These are phyloP conservation scores for Trichothecium roseum DNA, from an alignment of 2,329 filamentous ascomycete species.

Conservation along the genomic window DNA sequence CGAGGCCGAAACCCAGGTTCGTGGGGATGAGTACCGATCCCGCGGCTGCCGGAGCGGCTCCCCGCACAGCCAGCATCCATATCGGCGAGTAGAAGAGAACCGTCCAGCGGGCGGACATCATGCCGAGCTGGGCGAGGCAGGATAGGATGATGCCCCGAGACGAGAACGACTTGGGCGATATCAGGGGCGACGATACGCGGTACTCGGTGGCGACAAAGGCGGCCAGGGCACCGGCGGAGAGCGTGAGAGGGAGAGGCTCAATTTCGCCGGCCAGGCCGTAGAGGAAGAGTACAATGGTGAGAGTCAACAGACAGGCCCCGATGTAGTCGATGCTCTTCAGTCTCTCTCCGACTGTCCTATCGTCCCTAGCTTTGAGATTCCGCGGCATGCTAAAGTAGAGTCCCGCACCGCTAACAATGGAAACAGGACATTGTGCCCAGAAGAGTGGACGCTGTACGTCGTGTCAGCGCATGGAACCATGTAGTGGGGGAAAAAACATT, in stretches of 20 bases:
- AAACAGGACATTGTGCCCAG: constrained; percentile 57
- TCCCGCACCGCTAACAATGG: constrained; percentile 47
- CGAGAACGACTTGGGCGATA: constrained; percentile 59
- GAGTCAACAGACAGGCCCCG: constrained; percentile 54
- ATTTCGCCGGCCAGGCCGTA: constrained; percentile 58
- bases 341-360: constrained; percentile 30
- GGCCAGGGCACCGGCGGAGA: constrained; percentile 41
- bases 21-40: constrained; percentile 73
- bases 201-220: constrained; percentile 55
- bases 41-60: constrained; percentile 57
- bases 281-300: constrained; percentile 61
- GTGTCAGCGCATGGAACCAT: constrained; percentile 4
- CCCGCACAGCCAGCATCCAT: constrained; percentile 66
- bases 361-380: neutral
- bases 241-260: constrained; percentile 44
- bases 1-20: constrained; percentile 67
- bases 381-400: constrained; percentile 57
- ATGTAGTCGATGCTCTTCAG: constrained; percentile 63
- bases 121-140: constrained; percentile 62
- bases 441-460: constrained; percentile 55
- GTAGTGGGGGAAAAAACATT: neutral
- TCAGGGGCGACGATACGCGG: constrained; percentile 54
- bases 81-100: constrained; percentile 74
- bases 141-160: constrained; percentile 63
- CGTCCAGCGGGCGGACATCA: constrained; percentile 75